Percentiles rank a stretch among this genome's conserved stretches.
phyloP scores from a whole-genome alignment of 1,284 basidiomycete species.

The Marasmius sp. region DNA sequence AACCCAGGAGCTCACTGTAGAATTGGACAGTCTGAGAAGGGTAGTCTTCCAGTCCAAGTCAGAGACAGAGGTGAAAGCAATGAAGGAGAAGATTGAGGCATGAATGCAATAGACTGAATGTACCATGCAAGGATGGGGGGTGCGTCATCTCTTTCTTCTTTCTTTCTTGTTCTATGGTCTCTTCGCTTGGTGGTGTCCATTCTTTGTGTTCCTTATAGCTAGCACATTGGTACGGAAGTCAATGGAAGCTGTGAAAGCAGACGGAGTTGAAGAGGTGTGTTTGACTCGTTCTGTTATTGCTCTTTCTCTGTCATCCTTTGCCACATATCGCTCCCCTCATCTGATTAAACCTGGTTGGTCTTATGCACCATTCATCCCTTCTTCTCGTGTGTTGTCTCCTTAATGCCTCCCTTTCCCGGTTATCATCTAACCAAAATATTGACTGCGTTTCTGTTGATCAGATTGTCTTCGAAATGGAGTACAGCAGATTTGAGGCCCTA shows the following conservation, averaged over 20 bases:
- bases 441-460: conserved; percentile 27
- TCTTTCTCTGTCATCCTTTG: not conserved
- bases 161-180: conserved; percentile 14
- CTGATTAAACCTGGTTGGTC: too few relatives aligned
- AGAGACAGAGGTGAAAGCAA: too few relatives aligned
- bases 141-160: conserved; percentile 33
- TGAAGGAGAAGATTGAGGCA: too few relatives aligned
- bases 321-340: not conserved
- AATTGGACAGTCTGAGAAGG: too few relatives aligned
- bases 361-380: too few relatives aligned
- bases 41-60: too few relatives aligned
- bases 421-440: too few relatives aligned
- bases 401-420: too few relatives aligned
- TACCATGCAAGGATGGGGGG: conserved; percentile 32
- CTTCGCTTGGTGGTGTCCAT: too few relatives aligned
- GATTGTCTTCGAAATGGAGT: conserved; percentile 97
- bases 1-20: too few relatives aligned
- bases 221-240: conserved; percentile 78
- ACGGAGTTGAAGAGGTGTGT: conserved; percentile 82
- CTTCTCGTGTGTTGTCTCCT: too few relatives aligned
- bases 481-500: conserved; percentile 86
- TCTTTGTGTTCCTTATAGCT: conserved; percentile 45
- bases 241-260: conserved; percentile 76
- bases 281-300: conserved; percentile 7
- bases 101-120: conserved; percentile 40